Percentiles rank a stretch among this genome's conserved stretches.
These are phyloP conservation scores for Botryosphaeria dothidea DNA, from an alignment of 2,329 filamentous ascomycete genomes.

Conservation along the genomic window DNA sequence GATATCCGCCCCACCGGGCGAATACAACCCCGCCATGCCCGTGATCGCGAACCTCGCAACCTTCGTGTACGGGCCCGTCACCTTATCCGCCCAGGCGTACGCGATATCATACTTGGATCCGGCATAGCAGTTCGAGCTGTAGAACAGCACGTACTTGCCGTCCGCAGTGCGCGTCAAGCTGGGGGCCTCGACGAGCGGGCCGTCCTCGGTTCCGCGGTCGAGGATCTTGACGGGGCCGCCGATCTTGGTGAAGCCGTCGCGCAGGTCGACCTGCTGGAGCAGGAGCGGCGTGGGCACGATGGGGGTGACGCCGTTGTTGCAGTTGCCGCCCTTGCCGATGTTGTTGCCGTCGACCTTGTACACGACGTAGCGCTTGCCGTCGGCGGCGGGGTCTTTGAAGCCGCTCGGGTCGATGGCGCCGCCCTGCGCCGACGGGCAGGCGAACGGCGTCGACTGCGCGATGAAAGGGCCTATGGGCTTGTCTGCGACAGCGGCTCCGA, in stretches of 20 bases:
- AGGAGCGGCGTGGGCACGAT: constrained; percentile 55
- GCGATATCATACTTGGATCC: constrained; percentile 58
- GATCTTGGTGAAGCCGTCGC: constrained; percentile 54
- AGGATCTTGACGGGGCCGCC: constrained; percentile 53
- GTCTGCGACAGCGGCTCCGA: constrained; percentile 57
- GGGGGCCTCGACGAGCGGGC: constrained; percentile 65
- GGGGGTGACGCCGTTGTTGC: constrained; percentile 47
- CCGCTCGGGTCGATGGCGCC: constrained; percentile 65
- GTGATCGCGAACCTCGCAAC: constrained; percentile 15
- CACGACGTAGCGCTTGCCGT: constrained; percentile 58
- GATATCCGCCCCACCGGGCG: constrained; percentile 21
- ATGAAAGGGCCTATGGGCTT: constrained; percentile 56
- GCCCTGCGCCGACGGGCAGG: constrained; percentile 50
- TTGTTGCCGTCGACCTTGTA: constrained; percentile 70
- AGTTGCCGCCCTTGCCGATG: constrained; percentile 48
- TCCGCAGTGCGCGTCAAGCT: constrained; percentile 49
- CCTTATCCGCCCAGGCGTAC: constrained; percentile 53
- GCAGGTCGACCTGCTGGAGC: constrained; percentile 52
- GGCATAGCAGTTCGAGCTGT: constrained; percentile 61
- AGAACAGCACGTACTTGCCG: constrained; percentile 63
- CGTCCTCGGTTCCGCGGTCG: constrained; percentile 48
- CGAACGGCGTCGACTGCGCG: constrained; percentile 50
- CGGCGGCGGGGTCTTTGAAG: constrained; percentile 48
- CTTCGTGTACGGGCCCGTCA: constrained; percentile 26
- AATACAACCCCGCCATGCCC: constrained; percentile 15